Evolutionary conservation across 352 stramenopile species (phyloP).

Genomic region (Blastocystis hominis): DNA sequence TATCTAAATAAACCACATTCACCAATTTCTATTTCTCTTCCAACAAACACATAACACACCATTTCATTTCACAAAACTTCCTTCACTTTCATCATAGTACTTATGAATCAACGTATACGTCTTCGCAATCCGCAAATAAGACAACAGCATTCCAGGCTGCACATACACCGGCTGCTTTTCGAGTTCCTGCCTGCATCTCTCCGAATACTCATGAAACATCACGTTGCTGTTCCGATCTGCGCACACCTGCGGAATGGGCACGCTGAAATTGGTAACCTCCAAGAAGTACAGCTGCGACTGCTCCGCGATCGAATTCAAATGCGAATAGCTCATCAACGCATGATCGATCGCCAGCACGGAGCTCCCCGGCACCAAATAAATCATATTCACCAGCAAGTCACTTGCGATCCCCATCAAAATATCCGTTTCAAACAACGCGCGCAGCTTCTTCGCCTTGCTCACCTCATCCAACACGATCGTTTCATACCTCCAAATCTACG

Average conservation of each 20-base stretch:
- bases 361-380: slow-evolving; percentile 11
- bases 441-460: neutral
- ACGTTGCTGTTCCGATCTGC: neutral
- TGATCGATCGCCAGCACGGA: neutral
- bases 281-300: slow-evolving; percentile 14
- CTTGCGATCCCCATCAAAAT: neutral
- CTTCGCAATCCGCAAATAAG: slow-evolving; percentile 28
- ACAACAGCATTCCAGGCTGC: slow-evolving; percentile 32
- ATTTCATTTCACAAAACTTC: slow-evolving; percentile 2
- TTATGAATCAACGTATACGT: slow-evolving; percentile 50
- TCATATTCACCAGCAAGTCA: slow-evolving; percentile 20
- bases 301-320: slow-evolving; percentile 31
- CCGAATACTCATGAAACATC: neutral
- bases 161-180: neutral
- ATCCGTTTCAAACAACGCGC: slow-evolving; percentile 12
- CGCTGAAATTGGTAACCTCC: slow-evolving; percentile 28
- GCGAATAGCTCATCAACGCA: neutral
- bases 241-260: neutral
- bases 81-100: slow-evolving; percentile 50
- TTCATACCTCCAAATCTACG: slow-evolving; percentile 17
- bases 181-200: slow-evolving; percentile 7
- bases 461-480: slow-evolving; percentile 1
- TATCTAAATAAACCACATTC: too few relatives aligned
- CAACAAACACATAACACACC: neutral
- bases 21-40: neutral